These are phyloP conservation scores for Orbilia quercus DNA, from an alignment of 2,329 filamentous ascomycete species.

Conservation along the genomic window DNA sequence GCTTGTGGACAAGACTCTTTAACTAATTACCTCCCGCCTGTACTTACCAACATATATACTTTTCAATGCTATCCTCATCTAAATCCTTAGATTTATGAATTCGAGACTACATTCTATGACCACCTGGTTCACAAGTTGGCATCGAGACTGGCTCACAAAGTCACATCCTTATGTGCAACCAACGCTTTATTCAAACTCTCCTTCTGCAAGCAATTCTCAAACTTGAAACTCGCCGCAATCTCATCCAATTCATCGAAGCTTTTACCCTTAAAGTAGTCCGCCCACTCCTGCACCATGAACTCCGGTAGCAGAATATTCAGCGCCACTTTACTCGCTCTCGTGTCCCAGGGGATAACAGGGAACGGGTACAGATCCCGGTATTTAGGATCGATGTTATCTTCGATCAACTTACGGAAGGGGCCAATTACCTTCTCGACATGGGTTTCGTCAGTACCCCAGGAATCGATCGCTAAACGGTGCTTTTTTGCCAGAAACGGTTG, in stretches of 20 bases:
- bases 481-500: slow-evolving; percentile 70
- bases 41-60: too few relatives aligned
- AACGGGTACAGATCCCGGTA: slow-evolving; percentile 65
- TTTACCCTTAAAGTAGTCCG: slow-evolving; percentile 68
- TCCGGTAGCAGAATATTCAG: slow-evolving; percentile 67
- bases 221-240: slow-evolving; percentile 67
- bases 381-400: slow-evolving; percentile 64
- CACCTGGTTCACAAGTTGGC: slow-evolving; percentile 9
- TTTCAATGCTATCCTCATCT: too few relatives aligned
- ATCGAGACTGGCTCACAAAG: slow-evolving; percentile 38
- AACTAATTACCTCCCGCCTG: too few relatives aligned
- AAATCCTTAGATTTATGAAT: background rate
- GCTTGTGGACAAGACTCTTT: too few relatives aligned
- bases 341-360: slow-evolving; percentile 67
- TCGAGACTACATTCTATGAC: background rate
- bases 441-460: slow-evolving; percentile 66
- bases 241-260: slow-evolving; percentile 68
- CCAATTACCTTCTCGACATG: slow-evolving; percentile 61
- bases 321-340: slow-evolving; percentile 66
- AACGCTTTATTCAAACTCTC: slow-evolving; percentile 66
- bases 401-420: slow-evolving; percentile 65
- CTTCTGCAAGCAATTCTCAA: slow-evolving; percentile 69
- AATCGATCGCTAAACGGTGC: slow-evolving; percentile 67
- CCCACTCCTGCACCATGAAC: slow-evolving; percentile 69
- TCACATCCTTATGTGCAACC: slow-evolving; percentile 57